Evolutionary conservation across 345 rosid species (phyloP).

Genomic region (Anastatica hierochuntica): DNA sequence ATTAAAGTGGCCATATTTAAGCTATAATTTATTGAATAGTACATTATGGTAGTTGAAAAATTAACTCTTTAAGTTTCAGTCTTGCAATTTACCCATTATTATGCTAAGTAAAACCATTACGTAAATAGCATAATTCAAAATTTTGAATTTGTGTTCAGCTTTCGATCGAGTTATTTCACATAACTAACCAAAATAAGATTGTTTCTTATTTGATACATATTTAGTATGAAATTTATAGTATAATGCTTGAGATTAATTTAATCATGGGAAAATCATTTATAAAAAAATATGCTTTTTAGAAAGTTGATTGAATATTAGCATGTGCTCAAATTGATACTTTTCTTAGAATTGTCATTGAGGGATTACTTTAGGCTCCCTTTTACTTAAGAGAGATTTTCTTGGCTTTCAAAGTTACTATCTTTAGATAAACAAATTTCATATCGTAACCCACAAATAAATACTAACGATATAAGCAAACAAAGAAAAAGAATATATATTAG

Average conservation of each 20-base stretch:
- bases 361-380: slow-evolving; percentile 20
- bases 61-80: too few relatives aligned
- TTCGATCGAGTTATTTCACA: too few relatives aligned
- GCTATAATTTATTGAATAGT: too few relatives aligned
- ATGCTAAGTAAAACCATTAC: too few relatives aligned
- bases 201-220: neutral
- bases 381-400: slow-evolving; percentile 7
- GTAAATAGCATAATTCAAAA: too few relatives aligned
- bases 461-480: neutral
- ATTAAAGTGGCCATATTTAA: too few relatives aligned
- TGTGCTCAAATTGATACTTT: slow-evolving; percentile 28
- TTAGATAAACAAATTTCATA: neutral
- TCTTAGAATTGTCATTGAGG: slow-evolving; percentile 27
- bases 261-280: neutral
- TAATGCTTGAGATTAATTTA: neutral
- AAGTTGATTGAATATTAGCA: slow-evolving; percentile 28
- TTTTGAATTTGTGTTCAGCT: too few relatives aligned
- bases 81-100: too few relatives aligned
- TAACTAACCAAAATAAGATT: neutral
- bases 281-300: slow-evolving; percentile 20
- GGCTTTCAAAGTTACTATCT: slow-evolving; percentile 18
- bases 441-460: slow-evolving; percentile 15
- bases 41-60: too few relatives aligned
- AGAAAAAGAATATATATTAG: too few relatives aligned
- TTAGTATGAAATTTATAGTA: neutral